A percentile compares a stretch with the other conserved stretches of the same genome.
Conservation (phyloP, 1,284 basidiomycete genomes). For the Pyrrhoderma lamaoense region DNA sequence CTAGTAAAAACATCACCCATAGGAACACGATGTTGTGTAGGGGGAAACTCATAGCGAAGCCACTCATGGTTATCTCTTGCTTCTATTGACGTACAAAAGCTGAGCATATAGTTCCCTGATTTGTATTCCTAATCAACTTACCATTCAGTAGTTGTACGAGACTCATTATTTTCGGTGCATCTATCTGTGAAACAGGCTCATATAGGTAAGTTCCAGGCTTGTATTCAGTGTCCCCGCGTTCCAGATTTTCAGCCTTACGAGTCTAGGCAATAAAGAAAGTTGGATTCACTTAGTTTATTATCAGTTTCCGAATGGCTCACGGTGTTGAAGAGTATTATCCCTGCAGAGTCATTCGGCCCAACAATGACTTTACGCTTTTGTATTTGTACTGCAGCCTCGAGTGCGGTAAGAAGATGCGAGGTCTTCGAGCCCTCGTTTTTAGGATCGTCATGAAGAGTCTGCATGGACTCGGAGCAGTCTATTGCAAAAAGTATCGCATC, state of each 20-base stretch:
- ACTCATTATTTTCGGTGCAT: constrained; percentile 73
- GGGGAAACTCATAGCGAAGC: constrained; percentile 54
- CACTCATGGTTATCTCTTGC: constrained; percentile 50
- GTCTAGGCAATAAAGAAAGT: constrained; percentile 20
- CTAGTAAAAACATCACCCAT: constrained; percentile 83
- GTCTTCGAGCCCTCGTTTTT: constrained; percentile 52
- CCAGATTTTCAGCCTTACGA: constrained; percentile 40
- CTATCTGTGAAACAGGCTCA: constrained; percentile 71
- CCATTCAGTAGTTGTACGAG: constrained; percentile 66
- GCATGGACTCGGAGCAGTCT: constrained; percentile 89
- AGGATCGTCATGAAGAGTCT: constrained; percentile 57
- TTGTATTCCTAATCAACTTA: constrained; percentile 25
- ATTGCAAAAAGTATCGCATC: constrained; percentile 91
- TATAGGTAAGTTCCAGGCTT: constrained; percentile 72
- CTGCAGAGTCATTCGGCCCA: constrained; percentile 82
- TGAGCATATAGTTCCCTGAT: neutral
- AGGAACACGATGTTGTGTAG: constrained; percentile 47
- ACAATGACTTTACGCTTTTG: constrained; percentile 86
- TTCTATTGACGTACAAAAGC: constrained; percentile 30
- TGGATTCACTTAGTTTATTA: neutral
- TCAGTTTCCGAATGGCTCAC: constrained; percentile 45
- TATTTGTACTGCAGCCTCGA: constrained; percentile 78
- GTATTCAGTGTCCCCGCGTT: constrained; percentile 54
- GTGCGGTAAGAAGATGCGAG: constrained; percentile 58
- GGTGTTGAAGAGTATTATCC: constrained; percentile 89